Evolutionary conservation across 495 filamentous ascomycete genomes (phyloP), one percentile per base, ranked within the genome.

Genomic region (Penicillium samsonianum): DNA sequence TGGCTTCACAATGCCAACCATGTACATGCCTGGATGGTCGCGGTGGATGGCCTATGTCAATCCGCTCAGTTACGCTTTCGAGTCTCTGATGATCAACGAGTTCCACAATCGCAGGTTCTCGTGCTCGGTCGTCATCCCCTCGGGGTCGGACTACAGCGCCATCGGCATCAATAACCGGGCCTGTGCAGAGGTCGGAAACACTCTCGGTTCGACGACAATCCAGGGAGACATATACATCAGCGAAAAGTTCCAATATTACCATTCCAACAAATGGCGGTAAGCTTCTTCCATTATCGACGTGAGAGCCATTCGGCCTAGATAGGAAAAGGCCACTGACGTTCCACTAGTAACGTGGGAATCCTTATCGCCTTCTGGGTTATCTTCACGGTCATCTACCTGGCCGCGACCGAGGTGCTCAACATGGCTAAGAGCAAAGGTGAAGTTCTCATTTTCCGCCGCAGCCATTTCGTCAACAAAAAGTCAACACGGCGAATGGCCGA

Each of bases 181-280:
- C 37, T 89, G 81, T 62, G 67, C 76, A 23, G 63, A 83, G 19
- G 78, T 78, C n/a, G 85, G 87, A n/a, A 78, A 82, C 14, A 67
- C 57, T 8, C 69, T 78, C 22, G 86, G 83, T 19, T 65, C 65
- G 1, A 52, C 63, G 0, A 22, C 58, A 17, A 81, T 89, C 19
- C 53, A 61, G 20, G 83, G 85, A 31, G 75, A 71, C 37, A 68
- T 73, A 14, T 88, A 83, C 58, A 77, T 87, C 28, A 42, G 68
- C 33, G 60, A 75, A 10, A 82, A 78, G 35, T 89, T 79, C 67
- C 68, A 71, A 7, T 89, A 89, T 58, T 74, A 70, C 20, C 67
- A 75, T 33, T 71, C 65, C 23, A 82, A 90, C 59, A 77, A 88
- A 25, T 90, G 87, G 87, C 70, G 86, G 22, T 40, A 40, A 40